These are phyloP conservation scores for Torulaspora franciscae DNA, from an alignment of 805 yeast species.

Conservation along the genomic window DNA sequence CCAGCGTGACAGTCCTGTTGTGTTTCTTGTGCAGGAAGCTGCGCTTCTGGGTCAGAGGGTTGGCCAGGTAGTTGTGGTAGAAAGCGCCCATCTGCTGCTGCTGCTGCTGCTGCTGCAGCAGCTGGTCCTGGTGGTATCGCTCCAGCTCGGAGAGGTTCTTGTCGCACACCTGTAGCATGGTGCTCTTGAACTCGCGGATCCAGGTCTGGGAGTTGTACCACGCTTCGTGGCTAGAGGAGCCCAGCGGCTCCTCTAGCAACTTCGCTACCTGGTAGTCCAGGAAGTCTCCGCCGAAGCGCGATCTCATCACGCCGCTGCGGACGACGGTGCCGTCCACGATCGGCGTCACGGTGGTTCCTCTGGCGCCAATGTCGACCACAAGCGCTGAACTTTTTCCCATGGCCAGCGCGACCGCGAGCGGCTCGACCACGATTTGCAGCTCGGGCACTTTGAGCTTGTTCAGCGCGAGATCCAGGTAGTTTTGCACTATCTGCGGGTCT, in stretches of 20 bases:
- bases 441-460: constrained; percentile 71
- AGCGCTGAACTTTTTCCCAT: constrained; percentile 72
- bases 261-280: constrained; percentile 53
- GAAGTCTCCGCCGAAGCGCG: constrained; percentile 82
- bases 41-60: constrained; percentile 22
- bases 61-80: constrained; percentile 12
- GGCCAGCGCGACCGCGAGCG: constrained; percentile 73
- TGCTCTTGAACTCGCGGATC: constrained; percentile 31
- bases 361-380: constrained; percentile 75
- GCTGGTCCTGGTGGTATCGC: constrained; percentile 25
- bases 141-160: constrained; percentile 25
- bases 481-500: constrained; percentile 44
- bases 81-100: constrained; percentile 13
- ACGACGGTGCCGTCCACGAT: constrained; percentile 69
- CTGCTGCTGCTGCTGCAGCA: constrained; percentile 22
- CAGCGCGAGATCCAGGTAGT: constrained; percentile 67
- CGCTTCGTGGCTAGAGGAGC: constrained; percentile 13
- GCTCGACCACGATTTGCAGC: constrained; percentile 68
- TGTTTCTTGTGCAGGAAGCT: constrained; percentile 20
- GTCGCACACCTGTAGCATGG: constrained; percentile 31
- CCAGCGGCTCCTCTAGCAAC: not conserved
- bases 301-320: constrained; percentile 57
- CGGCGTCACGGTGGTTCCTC: constrained; percentile 68
- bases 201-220: constrained; percentile 31
- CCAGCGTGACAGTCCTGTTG: constrained; percentile 22